Evolutionary conservation across 2,329 filamentous ascomycete genomes (phyloP).

Genomic region (Clarireedia paspali): DNA sequence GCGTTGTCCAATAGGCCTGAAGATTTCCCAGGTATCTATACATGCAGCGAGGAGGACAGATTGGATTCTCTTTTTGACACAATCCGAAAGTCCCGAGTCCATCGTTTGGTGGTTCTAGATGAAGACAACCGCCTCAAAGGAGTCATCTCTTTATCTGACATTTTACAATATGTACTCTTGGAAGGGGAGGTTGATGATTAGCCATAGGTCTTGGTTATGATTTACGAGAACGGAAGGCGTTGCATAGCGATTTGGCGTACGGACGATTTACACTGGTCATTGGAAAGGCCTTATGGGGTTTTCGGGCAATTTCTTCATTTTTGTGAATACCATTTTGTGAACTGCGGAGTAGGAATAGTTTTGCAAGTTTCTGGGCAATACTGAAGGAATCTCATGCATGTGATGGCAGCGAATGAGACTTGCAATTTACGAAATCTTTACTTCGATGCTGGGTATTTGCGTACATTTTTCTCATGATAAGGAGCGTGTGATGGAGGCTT

Average conservation of each 20-base stretch:
- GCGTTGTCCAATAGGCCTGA: slow-evolving; percentile 80
- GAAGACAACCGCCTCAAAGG: slow-evolving; percentile 80
- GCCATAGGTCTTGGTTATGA: slow-evolving; percentile 14
- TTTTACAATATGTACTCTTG: slow-evolving; percentile 87
- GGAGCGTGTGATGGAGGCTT: too few relatives aligned
- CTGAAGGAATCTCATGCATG: background rate
- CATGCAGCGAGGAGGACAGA: slow-evolving; percentile 83
- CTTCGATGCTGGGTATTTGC: too few relatives aligned
- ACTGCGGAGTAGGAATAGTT: slow-evolving; percentile 2
- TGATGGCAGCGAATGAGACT: background rate
- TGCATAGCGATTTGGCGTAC: slow-evolving; percentile 32
- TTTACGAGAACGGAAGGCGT: slow-evolving; percentile 22
- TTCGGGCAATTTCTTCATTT: slow-evolving; percentile 8
- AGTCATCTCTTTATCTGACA: slow-evolving; percentile 89
- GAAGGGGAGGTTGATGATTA: slow-evolving; percentile 36
- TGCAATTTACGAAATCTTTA: background rate
- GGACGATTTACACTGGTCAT: slow-evolving; percentile 8
- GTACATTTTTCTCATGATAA: too few relatives aligned
- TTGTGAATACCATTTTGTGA: slow-evolving; percentile 23
- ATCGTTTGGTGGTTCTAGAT: slow-evolving; percentile 87
- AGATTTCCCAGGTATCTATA: slow-evolving; percentile 95
- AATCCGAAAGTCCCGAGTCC: slow-evolving; percentile 87
- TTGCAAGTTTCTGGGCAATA: slow-evolving; percentile 1
- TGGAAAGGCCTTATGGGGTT: background rate
- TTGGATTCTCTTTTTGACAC: slow-evolving; percentile 96